Evolutionary conservation across 805 yeast species (phyloP), one percentile per base, ranked within the genome.

Genomic region (Clavispora fructus): DNA sequence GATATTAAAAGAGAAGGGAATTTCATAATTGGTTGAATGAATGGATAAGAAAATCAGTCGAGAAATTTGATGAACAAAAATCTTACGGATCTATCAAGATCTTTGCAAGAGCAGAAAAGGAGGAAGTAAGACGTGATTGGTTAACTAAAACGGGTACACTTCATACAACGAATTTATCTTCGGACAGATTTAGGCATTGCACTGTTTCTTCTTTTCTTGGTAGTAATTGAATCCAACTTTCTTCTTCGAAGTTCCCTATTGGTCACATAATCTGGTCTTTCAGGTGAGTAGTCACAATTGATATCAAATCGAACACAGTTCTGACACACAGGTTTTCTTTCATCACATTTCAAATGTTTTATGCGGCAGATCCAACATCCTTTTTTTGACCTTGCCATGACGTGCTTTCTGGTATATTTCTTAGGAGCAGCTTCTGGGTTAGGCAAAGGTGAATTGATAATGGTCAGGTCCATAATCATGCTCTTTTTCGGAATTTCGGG

Each of bases 301-400:
- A 71, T 63, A n/a, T 74, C 73, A 54, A 67, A 69, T 41, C 67
- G 67, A 12, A 48, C 41, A 54, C 77, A 71, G 42, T 65, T 61
- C 27, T 64, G 48, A 51, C 77, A 71, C 7, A 51, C 46, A 0
- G 77, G 77, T 46, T 65, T 61, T 11, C 32, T 40, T 48, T 71
- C 77, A 49, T 71, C 75, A 53, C 77, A 71, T 50, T 71, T 71
- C 46, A 71, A 61, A 51, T 71, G 77, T 50, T 70, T 69, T 47
- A 71, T 71, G 45, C 77, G 58, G 49, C 77, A 71, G 44, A 71
- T 68, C 77, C 77, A 71, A 49, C 77, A 71, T 7, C 77, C 77
- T 30, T 60, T 65, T 47, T 68, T 68, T 3, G 74, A 68, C 40
- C 76, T 56, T 2, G 74, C 74, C 46, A 69, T 59, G 23, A 67